Base-by-base conservation (phyloP, 805 yeast genomes). In the Yamadazyma philogaea region DNA sequence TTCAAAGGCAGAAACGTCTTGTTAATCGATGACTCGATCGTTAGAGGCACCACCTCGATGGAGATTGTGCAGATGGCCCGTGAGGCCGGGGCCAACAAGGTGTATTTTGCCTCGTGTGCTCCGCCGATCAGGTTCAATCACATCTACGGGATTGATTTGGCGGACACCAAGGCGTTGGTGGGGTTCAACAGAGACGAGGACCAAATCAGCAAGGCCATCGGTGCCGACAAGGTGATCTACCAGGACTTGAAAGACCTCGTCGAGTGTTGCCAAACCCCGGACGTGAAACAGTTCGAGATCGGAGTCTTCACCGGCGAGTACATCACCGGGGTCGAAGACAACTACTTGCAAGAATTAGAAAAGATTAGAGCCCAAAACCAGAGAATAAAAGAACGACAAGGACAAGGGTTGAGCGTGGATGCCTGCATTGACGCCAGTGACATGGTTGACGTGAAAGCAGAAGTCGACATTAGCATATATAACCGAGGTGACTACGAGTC, bases 41-140 rank as follows among this genome's bases (percentile, higher is more conserved):
- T 93, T 7, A 81, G 99, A 62, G 99, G 99, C 49, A 93, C 99
- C 16, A 93, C 99, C 2, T 89, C 97, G 6, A 85, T 80, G 62
- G 99, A 93, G 69, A 93, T 93, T 51, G 95, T 93, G 26, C 84
- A 82, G 52, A 93, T 93, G 99, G 99, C 99, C n/a, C 78, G 85
- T 54, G 99, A 93, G 64, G 96, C 98, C 4, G 99, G 99, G 45
- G 99, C 99, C 34, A 82, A 78, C 47, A 84, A 81, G 54, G 99
- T 93, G n/a, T 91, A 79, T 61, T 84, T 93, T 63, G 99, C 99
- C 0, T 87, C 96, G 19, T 93, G 97, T 59, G 95, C 99, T 12
- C 99, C 99, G 21, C 95, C 97, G n/a, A 93, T 93, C 56, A 80
- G 99, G 64, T 81, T 73, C 67, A 93, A 93, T 68, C 99, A 93